phyloP scores from a whole-genome alignment of 2,329 filamentous ascomycete species.

The Penicillium sp. region DNA sequence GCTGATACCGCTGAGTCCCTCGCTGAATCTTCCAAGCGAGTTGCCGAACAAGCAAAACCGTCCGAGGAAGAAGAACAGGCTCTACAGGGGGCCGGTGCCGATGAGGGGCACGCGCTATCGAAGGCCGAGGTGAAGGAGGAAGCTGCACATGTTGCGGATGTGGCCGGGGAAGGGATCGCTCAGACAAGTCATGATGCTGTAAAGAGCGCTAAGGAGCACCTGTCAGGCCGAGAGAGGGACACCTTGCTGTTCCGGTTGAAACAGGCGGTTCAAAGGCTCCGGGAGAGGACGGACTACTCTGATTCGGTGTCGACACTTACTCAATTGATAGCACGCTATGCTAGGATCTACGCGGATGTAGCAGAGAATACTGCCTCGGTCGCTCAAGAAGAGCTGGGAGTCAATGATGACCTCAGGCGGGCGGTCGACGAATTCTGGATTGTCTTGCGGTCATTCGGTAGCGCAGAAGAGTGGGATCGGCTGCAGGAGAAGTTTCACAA shows the following conservation, averaged over 20 bases:
- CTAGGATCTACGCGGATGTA: conserved; percentile 65
- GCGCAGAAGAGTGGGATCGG: conserved; percentile 63
- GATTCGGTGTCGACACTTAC: conserved; percentile 75
- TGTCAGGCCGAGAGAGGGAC: conserved; percentile 62
- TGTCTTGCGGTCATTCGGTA: conserved; percentile 70
- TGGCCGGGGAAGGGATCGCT: conserved; percentile 30
- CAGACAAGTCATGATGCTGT: conserved; percentile 50
- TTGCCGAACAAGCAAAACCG: conserved; percentile 64
- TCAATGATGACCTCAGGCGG: conserved; percentile 64
- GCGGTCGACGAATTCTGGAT: conserved; percentile 73
- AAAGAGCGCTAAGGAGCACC: conserved; percentile 63
- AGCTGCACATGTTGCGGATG: conserved; percentile 45
- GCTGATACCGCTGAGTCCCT: conserved; percentile 74
- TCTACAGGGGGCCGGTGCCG: conserved; percentile 41
- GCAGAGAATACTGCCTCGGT: conserved; percentile 58
- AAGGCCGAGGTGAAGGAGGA: conserved; percentile 55
- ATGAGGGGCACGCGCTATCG: conserved; percentile 45
- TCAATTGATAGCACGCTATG: conserved; percentile 67
- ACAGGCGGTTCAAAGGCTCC: conserved; percentile 62
- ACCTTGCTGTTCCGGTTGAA: conserved; percentile 68
- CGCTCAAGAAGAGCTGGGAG: conserved; percentile 60
- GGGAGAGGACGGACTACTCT: conserved; percentile 70
- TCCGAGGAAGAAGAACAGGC: conserved; percentile 51
- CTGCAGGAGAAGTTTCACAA: conserved; percentile 60
- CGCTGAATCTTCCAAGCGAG: conserved; percentile 64